A percentile compares a stretch with the other conserved stretches of the same genome.
Evolutionary conservation across 1,284 basidiomycete genomes (phyloP).

Genomic region (Fomes fomentarius): DNA sequence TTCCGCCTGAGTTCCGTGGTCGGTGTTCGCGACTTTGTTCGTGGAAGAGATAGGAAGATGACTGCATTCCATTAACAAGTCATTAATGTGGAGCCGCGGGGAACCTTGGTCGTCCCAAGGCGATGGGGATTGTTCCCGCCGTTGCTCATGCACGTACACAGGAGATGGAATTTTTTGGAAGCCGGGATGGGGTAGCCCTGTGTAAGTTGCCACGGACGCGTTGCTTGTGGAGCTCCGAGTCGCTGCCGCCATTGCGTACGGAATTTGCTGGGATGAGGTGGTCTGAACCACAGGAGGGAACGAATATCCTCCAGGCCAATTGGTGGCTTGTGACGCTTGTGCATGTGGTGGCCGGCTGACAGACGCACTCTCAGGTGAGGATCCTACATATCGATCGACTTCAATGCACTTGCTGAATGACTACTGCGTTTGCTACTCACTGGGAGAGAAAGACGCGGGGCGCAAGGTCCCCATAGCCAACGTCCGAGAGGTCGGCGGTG

Average conservation of each 20-base stretch:
- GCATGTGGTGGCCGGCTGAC: neutral
- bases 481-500: too few species aligned
- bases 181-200: neutral
- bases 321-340: neutral
- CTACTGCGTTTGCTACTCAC: too few species aligned
- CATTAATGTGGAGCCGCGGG: too few species aligned
- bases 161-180: neutral
- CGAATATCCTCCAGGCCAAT: neutral
- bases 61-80: too few species aligned
- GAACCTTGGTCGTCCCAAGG: too few species aligned
- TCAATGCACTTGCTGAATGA: neutral
- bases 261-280: neutral
- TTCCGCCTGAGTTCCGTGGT: too few species aligned
- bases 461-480: too few species aligned
- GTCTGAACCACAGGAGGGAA: neutral
- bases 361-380: neutral
- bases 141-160: too few species aligned
- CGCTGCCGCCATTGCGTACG: neutral
- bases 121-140: too few species aligned
- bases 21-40: too few species aligned
- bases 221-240: neutral
- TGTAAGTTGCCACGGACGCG: neutral
- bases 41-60: too few species aligned
- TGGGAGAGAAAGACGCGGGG: too few species aligned
- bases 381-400: neutral